Base-by-base conservation (phyloP, 2,329 filamentous ascomycete species). In the Fusarium equiseti region DNA sequence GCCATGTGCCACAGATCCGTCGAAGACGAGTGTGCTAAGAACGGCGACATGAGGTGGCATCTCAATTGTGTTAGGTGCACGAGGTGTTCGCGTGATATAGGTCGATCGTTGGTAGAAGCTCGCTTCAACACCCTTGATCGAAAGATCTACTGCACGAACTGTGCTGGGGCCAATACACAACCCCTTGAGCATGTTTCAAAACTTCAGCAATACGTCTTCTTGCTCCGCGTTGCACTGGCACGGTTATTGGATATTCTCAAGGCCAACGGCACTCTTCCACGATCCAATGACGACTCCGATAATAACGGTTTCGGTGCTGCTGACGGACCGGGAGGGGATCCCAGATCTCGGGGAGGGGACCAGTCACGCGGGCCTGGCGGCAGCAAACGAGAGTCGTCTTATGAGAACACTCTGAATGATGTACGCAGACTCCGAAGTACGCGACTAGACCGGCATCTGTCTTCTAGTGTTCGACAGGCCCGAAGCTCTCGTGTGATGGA, bases 351-450 rank as follows among this genome's bases (percentile, higher is more conserved):
- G 11, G 56, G 59, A 43, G 56, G 66, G 32, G 66, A 72, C 31
- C 66, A 68, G 51, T 67, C 70, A 56, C 66, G 70, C 13, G 69
- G 65, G 18, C 62, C 57, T 22, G 62, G 65, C 44, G 69, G 70
- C 53, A 79, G 78, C 46, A 80, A 73, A 59, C 87, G 90, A 71
- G 88, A 90, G 75, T 93, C 92, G 54, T 94, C 92, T 29, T 96
- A 98, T 78, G 95, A 98, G 83, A 97, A 95, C 82, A 97, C 95
- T 49, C 90, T 99, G 73, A 97, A 96, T 72, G 96, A 99, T 81
- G 96, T 99, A 78, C 91, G 94, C 75, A 89, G 96, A 68, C 83
- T 99, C 63, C 90, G 95, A 71, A 98, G 96, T 67, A 98, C 95
- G 24, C 91, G 96, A 31, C 91, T 98, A 77, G 95, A 99, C 77